phyloP scores from a whole-genome alignment of 305 asterid genomes.

The Fraxinus albicans region DNA sequence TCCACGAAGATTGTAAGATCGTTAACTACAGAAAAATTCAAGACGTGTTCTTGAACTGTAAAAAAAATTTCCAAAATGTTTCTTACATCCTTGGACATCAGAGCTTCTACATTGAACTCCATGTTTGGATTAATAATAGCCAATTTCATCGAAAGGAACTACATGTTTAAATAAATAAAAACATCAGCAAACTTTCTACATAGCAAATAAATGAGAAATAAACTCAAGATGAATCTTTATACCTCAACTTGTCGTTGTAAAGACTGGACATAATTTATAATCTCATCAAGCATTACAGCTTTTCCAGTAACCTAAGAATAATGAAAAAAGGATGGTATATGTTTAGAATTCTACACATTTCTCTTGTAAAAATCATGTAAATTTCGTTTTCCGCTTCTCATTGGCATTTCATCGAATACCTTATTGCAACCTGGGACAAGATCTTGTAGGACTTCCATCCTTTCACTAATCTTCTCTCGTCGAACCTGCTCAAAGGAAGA shows the following conservation, averaged over 20 bases:
- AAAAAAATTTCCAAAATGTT: not conserved
- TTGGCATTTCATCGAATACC: conserved; percentile 33
- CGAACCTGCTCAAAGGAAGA: conserved; percentile 48
- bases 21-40: conserved; percentile 5
- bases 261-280: conserved; percentile 90
- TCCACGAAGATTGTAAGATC: not conserved
- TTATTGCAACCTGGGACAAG: conserved; percentile 96
- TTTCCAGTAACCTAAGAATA: conserved; percentile 64
- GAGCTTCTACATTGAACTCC: conserved; percentile 67
- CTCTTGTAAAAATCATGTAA: not conserved
- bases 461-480: conserved; percentile 86
- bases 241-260: conserved; percentile 94
- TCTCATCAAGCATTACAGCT: conserved; percentile 98
- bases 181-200: conserved; percentile 7
- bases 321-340: not conserved
- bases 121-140: conserved; percentile 76
- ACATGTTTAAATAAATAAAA: conserved; percentile 13
- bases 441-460: conserved; percentile 83
- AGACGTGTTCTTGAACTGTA: not conserved
- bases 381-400: not conserved
- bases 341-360: not conserved
- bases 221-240: conserved; percentile 1
- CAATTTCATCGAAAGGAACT: conserved; percentile 92
- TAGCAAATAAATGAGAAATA: not conserved
- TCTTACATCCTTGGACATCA: conserved; percentile 75